These are phyloP conservation scores for Naganishia randhawae DNA, from an alignment of 768 basidiomycete species.

Conservation along the genomic window DNA sequence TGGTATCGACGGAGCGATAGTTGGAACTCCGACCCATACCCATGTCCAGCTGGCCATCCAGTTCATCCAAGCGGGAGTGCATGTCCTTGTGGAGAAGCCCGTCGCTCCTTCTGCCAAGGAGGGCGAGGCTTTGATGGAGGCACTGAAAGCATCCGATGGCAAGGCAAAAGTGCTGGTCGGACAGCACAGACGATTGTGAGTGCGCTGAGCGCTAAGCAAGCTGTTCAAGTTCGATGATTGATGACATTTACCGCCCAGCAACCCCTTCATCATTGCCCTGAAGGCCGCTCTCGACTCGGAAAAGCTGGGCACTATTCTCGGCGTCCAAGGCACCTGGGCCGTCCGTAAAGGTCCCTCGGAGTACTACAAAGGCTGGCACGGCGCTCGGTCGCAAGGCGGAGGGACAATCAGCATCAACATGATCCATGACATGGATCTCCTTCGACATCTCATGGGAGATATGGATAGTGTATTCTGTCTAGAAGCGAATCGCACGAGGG, in stretches of 20 bases:
- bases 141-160: background rate
- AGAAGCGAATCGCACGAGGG: slow-evolving; percentile 24
- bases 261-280: slow-evolving; percentile 21
- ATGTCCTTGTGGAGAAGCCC: slow-evolving; percentile 36
- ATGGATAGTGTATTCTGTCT: slow-evolving; percentile 32
- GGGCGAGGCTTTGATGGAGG: slow-evolving; percentile 25
- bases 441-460: slow-evolving; percentile 33
- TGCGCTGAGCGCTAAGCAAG: background rate
- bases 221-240: background rate
- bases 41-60: slow-evolving; percentile 33
- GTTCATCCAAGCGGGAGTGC: slow-evolving; percentile 29
- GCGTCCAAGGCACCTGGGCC: slow-evolving; percentile 11
- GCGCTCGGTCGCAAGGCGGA: background rate
- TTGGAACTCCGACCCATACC: slow-evolving; percentile 32
- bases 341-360: slow-evolving; percentile 18
- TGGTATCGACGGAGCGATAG: slow-evolving; percentile 30
- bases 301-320: slow-evolving; percentile 11
- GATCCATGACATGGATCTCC: slow-evolving; percentile 32
- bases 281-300: slow-evolving; percentile 10
- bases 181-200: slow-evolving; percentile 36
- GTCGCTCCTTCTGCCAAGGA: slow-evolving; percentile 26
- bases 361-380: slow-evolving; percentile 20
- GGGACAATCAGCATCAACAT: slow-evolving; percentile 9
- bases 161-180: slow-evolving; percentile 30
- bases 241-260: background rate